Conservation (phyloP, 805 yeast species). For the Millerozyma acaciae region DNA sequence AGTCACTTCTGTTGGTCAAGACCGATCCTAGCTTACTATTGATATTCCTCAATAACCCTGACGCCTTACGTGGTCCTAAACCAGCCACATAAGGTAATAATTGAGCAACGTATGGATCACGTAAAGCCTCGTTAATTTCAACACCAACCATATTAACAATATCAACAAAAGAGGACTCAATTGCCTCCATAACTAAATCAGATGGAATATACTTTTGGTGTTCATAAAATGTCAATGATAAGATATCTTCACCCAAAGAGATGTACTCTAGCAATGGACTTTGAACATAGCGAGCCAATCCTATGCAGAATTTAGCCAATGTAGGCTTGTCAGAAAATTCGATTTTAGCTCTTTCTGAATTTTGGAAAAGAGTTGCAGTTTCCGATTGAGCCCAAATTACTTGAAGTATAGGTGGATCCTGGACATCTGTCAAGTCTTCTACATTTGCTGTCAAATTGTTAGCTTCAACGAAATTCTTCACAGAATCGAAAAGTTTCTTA, state of each 20-base stretch:
- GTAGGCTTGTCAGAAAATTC: constrained; percentile 86
- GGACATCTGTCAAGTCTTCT: constrained; percentile 38
- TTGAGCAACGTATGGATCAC: constrained; percentile 68
- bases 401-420: constrained; percentile 53
- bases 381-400: constrained; percentile 88
- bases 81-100: constrained; percentile 81
- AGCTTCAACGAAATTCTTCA: constrained; percentile 53
- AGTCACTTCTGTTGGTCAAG: constrained; percentile 66
- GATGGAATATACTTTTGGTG: constrained; percentile 68
- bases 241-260: constrained; percentile 69
- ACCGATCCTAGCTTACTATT: constrained; percentile 61
- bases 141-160: constrained; percentile 88
- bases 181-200: constrained; percentile 59
- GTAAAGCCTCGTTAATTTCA: constrained; percentile 84
- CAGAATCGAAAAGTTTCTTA: constrained; percentile 53
- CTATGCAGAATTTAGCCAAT: constrained; percentile 78
- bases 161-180: constrained; percentile 84
- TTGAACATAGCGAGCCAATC: constrained; percentile 86
- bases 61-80: constrained; percentile 92
- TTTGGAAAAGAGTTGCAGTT: constrained; percentile 83
- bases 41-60: constrained; percentile 78
- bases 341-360: constrained; percentile 64
- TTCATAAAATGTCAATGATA: constrained; percentile 63
- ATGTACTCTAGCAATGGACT: constrained; percentile 91
- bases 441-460: constrained; percentile 51